Evolutionary conservation across 2,329 filamentous ascomycete genomes (phyloP).

Genomic region (Sporothrix schenckii): DNA sequence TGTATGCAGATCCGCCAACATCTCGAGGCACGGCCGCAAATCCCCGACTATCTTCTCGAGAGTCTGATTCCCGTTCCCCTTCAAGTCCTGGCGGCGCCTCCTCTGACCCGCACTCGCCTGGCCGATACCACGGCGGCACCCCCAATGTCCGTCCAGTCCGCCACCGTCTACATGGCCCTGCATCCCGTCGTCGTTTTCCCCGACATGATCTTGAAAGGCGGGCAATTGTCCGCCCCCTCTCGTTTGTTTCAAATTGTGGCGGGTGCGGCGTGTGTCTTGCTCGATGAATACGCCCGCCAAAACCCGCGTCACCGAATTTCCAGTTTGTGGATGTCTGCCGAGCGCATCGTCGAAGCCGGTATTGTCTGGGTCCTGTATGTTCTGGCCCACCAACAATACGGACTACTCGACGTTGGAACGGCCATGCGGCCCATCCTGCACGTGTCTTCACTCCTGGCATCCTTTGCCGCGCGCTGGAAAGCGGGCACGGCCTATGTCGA

Average conservation of each 20-base stretch:
- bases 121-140: neutral
- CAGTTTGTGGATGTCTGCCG: conserved; percentile 11
- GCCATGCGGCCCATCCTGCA: conserved; percentile 17
- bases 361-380: conserved; percentile 1
- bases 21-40: neutral
- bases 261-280: neutral
- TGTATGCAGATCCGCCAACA: neutral
- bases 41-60: neutral
- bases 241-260: neutral
- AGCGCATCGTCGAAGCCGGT: conserved; percentile 5
- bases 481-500: neutral
- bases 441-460: neutral
- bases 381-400: neutral
- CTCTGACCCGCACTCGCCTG: neutral
- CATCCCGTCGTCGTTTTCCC: neutral
- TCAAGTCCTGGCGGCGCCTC: neutral
- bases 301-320: neutral
- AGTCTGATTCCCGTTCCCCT: neutral
- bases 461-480: conserved; percentile 9
- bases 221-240: neutral
- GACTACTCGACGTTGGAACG: neutral
- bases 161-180: neutral
- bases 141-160: neutral
- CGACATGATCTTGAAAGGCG: neutral
- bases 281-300: neutral